Base-by-base conservation (phyloP, 345 rosid species). In the Gossypium australe region DNA sequence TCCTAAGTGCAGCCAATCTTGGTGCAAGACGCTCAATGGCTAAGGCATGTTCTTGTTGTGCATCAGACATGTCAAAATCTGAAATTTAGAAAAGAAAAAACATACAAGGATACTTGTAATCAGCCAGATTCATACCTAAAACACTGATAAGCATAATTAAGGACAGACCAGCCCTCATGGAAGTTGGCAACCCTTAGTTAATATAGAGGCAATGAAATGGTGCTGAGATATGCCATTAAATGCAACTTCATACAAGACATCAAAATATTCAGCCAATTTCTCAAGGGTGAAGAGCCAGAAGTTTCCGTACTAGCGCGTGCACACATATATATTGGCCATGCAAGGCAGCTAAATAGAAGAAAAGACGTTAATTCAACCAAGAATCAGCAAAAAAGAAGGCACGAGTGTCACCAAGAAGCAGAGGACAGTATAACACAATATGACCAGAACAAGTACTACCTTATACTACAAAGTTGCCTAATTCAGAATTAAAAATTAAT, bases 1-100 rank as follows among this genome's bases (percentile, higher is more conserved):
- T 84, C 83, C 98, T 86, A 2, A 93, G 82, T 58, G 92, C 94
- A 77, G 91, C 90, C 80, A 95, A 82, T 82, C 92, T 86, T 4
- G 97, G 94, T 44, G 92, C 87, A 60, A 89, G 90, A 71, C 80
- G 86, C 69, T 95, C 97, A 72, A 95, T 89, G 41, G 92, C 93
- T 87, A 93, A 80, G 78, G 97, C 94, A 82, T 95, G 99, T 43
- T 91, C 97, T 86, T 91, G 90, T 80, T 93, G 99, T 24, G 85
- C 93, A 85, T 93, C 97, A 69, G 97, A 90, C 92, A 95, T 84
- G 77, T 95, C 97, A 75, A 95, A 93, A 73, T 90, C 99, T 90
- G 81, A 72, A 70, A 72, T 56, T 71, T 14, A 22, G 38, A 66
- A 60, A 49, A 0, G 3, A 58, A 1, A 58, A 58, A 22, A 2